Evolutionary conservation across 2,329 filamentous ascomycete species (phyloP), one percentile per base, ranked within the genome.

Genomic region (Fusarium concolor): DNA sequence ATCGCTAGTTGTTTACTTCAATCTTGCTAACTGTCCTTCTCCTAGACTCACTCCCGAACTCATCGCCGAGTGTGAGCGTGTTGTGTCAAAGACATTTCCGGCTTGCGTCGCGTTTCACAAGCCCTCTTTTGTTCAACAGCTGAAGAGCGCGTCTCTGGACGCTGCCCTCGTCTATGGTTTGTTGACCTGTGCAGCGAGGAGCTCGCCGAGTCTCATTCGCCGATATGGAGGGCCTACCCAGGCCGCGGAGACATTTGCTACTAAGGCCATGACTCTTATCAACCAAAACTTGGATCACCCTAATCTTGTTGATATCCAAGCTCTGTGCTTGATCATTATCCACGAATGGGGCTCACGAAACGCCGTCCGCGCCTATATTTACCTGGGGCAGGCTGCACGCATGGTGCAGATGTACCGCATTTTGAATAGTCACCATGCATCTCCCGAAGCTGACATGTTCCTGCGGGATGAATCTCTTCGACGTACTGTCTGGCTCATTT

Each of bases 341-440:
- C 87, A 89, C 69, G 87, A 89, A 77, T 89, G 87, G 87, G 87
- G 87, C 46, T 85, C 84, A 58, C 79, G 87, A 41, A 88, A 88
- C 75, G 87, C 87, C 37, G 85, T 89, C 29, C 85, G 87, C 18
- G 87, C 87, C 64, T 89, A 89, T 80, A 85, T 88, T 75, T 88
- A 88, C 73, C 81, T 89, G 24, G 87, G 87, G 66, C 86, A 89
- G 74, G 87, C 87, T 31, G 84, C 86, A n/a, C 85, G 87, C 61
- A 88, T 89, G 86, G 82, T 87, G 31, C 87, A 89, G 78, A 89
- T 89, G 87, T 88, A 85, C 71, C 83, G 86, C 65, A 85, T 89
- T 56, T 82, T 89, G 44, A 85, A 87, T 69, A 82, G 81, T 39
- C 86, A 87, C 68, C 83, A 86, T 67, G 77, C 80, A 41, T 79